Evolutionary conservation across 2,329 filamentous ascomycete species (phyloP), one percentile per base, ranked within the genome.

Genomic region (Trichoderma atroviride): DNA sequence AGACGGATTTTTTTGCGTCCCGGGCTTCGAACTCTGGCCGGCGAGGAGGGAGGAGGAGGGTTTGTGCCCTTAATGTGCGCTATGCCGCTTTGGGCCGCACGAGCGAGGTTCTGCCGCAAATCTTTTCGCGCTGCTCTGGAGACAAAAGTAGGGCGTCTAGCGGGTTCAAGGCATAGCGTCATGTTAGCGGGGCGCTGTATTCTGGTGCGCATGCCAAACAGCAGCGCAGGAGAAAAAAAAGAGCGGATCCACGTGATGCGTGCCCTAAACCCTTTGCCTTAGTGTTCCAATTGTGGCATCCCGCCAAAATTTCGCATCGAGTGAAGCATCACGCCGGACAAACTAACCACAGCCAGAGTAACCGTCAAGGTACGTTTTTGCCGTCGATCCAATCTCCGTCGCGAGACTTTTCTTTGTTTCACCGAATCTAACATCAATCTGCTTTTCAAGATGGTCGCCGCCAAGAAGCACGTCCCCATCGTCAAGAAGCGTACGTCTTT

Each of bases 381-480:
- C 50, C 37, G 35, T 19, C 64, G 50, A 61, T 58, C 64, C 66
- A 53, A 43, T 24, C 65, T 64, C 56, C 61, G 14, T 64, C 40
- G 29, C 27, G 47, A 58, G 37, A 27, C 55, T 16, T 58, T 58
- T 9, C 13, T n/a, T n/a, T 31, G 6, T 24, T 33, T 33, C 9
- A 37, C 43, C 29, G 61, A 70, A 58, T 57, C 65, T 72, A 72
- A 72, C 79, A 81, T 75, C 81, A 75, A 72, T 76, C 71, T 70
- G 11, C 70, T 68, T 43, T 57, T 75, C 69, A 76, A 95, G 94
- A 98, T 98, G 96, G 94, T 95, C 89, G 89, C 94, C 91, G 92
- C 95, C 86, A 97, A 96, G 92, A 96, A 97, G 89, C 96, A 98
- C 87, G 90, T 98, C 83, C 91, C 94, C 81, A 99, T 99, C 89